phyloP scores from a whole-genome alignment of 768 basidiomycete species.

The Suillus bovinus region DNA sequence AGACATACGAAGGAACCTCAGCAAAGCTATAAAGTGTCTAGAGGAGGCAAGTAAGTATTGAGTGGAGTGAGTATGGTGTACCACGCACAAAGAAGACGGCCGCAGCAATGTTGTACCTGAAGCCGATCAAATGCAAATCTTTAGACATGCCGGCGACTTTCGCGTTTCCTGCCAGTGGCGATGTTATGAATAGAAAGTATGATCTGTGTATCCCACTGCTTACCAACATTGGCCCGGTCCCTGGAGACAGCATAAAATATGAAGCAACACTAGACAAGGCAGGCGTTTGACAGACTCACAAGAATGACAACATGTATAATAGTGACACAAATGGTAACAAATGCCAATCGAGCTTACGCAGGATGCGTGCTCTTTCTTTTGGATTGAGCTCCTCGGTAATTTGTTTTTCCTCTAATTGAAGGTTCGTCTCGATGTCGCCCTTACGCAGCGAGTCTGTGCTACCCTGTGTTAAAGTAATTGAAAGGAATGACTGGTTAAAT shows the following conservation, averaged over 20 bases:
- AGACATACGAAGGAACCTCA: slow-evolving; percentile 40
- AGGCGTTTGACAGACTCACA: slow-evolving; percentile 33
- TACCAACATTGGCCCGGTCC: slow-evolving; percentile 47
- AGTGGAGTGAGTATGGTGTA: neutral
- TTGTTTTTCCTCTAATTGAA: neutral
- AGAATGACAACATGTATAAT: slow-evolving; percentile 46
- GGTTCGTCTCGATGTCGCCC: neutral
- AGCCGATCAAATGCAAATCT: slow-evolving; percentile 36
- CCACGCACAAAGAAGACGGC: slow-evolving; percentile 39
- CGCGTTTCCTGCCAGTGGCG: slow-evolving; percentile 35
- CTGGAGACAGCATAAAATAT: slow-evolving; percentile 18
- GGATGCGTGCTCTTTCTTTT: slow-evolving; percentile 26
- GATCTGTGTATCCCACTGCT: slow-evolving; percentile 13
- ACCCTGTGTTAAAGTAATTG: neutral
- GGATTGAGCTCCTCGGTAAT: slow-evolving; percentile 13
- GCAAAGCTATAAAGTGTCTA: slow-evolving; percentile 39
- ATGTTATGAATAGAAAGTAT: neutral
- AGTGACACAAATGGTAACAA: slow-evolving; percentile 45
- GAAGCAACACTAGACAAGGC: neutral
- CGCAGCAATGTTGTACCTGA: slow-evolving; percentile 38
- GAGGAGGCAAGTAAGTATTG: neutral
- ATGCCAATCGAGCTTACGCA: slow-evolving; percentile 47
- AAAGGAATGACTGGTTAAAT: slow-evolving; percentile 7
- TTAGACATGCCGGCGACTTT: slow-evolving; percentile 45
- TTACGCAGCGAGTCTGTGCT: neutral